Evolutionary conservation across 495 filamentous ascomycete genomes (phyloP), one percentile per base, ranked within the genome.

Genomic region (Saxispiralis lemnorum): DNA sequence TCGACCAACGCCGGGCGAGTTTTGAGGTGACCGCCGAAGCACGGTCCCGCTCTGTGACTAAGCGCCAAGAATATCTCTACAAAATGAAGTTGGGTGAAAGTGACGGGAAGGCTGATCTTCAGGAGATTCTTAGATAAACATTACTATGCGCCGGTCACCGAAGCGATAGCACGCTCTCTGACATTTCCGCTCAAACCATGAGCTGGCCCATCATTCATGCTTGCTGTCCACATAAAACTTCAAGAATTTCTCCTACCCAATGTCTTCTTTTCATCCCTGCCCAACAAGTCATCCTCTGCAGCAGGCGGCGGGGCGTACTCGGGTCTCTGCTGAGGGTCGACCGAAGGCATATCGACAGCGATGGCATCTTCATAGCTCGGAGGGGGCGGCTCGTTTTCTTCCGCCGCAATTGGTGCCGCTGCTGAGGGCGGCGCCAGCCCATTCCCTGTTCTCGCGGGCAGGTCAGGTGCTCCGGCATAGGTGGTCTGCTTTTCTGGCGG

Each of bases 341-440:
- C 61, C 11, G 76, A 74, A 45, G 66, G 75, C 39, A 92, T 63
- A 45, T 76, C 70, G 50, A 83, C 77, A 36, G 81, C 83, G 64
- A 94, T 83, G 12, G 86, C 83, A 64, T 96, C 88, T 43, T 65
- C 59, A 46, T 65, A 65, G 47, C 62, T 65, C 15, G 62, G 62
- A 24, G 62, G 62, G 14, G 40, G 48, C 35, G 38, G 45, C 7
- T 11, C 9, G 2, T 45, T 31, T 18, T 34, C n/a, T 2, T 16
- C 31, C 5, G 34, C 39, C 4, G 24, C 24, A 4, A 9, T 9
- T 28, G 24, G 24, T n/a, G n/a, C n/a, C n/a, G n/a, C n/a, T n/a
- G n/a, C n/a, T n/a, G n/a, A n/a, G n/a, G n/a, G n/a, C 5, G 24
- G 24, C 24, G 9, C 24, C 5, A 9, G 24, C 24, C 4, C 24